These are phyloP conservation scores for Exserohilum rostratum DNA, from an alignment of 2,329 filamentous ascomycete species.

Conservation along the genomic window DNA sequence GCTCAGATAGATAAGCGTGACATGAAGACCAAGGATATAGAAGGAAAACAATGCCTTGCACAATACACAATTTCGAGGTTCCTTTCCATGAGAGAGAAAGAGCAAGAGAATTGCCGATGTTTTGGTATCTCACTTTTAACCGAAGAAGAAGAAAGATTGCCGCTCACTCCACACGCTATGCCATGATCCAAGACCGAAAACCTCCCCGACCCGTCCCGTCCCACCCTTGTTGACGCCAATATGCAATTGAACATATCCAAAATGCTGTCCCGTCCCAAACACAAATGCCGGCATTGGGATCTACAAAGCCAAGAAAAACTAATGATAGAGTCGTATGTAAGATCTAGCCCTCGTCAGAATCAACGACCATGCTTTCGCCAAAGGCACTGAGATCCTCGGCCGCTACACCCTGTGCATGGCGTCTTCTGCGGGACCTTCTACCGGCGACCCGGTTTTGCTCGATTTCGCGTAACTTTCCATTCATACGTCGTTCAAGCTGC, in stretches of 20 bases:
- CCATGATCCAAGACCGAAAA: conserved; percentile 2
- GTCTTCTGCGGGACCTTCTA: conserved; percentile 57
- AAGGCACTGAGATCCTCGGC: conserved; percentile 47
- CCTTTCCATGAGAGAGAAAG: background rate
- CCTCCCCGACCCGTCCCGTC: background rate
- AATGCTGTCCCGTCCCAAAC: background rate
- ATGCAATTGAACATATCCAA: background rate
- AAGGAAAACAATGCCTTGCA: background rate
- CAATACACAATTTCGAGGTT: background rate
- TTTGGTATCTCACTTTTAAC: background rate
- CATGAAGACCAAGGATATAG: no score
- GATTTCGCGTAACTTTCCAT: conserved; percentile 57
- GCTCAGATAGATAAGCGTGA: no score
- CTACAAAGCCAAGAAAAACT: no score
- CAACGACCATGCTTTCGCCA: conserved; percentile 61
- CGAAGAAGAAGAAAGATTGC: background rate
- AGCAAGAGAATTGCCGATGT: background rate
- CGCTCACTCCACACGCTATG: conserved; percentile 10
- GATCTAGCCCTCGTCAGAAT: conserved; percentile 55
- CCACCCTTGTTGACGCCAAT: background rate
- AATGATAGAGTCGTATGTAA: no score
- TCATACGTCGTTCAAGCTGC: conserved; percentile 62
- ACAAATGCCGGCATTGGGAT: background rate
- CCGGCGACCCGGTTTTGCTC: conserved; percentile 59
- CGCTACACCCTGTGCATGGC: conserved; percentile 53